These are phyloP conservation scores for Ceratobasidium sp. DNA, from an alignment of 1,284 basidiomycete species.

Conservation along the genomic window DNA sequence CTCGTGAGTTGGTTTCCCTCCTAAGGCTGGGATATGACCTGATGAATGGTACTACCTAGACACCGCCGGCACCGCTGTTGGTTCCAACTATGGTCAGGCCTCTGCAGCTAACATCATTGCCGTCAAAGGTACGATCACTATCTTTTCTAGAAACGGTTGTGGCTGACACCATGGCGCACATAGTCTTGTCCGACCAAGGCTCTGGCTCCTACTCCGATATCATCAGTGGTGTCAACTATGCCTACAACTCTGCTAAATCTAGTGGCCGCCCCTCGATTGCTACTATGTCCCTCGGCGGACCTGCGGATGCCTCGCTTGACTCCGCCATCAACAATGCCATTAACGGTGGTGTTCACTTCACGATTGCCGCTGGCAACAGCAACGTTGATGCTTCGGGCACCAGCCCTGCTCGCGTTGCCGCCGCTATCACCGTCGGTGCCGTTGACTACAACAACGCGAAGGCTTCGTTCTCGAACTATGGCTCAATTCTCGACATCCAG, in stretches of 20 bases:
- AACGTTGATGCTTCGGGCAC: conserved; percentile 63
- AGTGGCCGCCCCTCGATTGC: conserved; percentile 45
- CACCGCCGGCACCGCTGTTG: conserved; percentile 61
- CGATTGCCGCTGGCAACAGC: conserved; percentile 89
- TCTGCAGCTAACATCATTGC: conserved; percentile 93
- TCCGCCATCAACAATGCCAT: conserved; percentile 64
- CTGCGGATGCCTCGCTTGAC: conserved; percentile 47
- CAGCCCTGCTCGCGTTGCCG: conserved; percentile 72
- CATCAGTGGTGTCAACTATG: conserved; percentile 83
- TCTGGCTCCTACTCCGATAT: conserved; percentile 96
- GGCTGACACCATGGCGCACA: neutral
- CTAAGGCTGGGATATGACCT: neutral
- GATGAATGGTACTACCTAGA: neutral
- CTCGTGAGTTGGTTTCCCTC: conserved; percentile 29
- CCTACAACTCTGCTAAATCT: conserved; percentile 67
- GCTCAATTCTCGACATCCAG: conserved; percentile 57
- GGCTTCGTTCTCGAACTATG: conserved; percentile 90
- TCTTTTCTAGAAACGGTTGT: no score
- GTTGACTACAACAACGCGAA: conserved; percentile 84
- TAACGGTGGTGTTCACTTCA: conserved; percentile 88
- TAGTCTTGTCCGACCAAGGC: conserved; percentile 90
- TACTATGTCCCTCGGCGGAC: conserved; percentile 48
- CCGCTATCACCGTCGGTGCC: conserved; percentile 89
- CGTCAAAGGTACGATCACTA: conserved; percentile 90
- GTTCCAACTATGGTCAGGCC: conserved; percentile 89